phyloP scores from a whole-genome alignment of 2,329 filamentous ascomycete species.

The Myriosclerotinia scirpicola region DNA sequence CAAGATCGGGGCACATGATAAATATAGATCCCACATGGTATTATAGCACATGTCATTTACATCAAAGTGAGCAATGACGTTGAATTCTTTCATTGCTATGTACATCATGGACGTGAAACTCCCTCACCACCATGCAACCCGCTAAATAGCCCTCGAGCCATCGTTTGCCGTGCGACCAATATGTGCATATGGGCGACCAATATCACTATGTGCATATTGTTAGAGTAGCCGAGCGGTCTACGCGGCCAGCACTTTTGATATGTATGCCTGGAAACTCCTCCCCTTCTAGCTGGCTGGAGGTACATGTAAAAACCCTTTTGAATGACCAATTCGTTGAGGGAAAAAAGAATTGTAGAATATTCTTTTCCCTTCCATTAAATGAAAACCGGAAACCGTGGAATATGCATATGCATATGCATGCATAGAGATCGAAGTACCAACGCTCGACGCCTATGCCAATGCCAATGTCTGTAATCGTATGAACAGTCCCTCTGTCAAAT shows the following conservation, averaged over 20 bases:
- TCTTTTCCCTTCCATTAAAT: not conserved
- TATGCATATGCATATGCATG: not conserved
- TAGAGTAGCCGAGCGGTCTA: too few relatives aligned
- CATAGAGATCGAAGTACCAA: not conserved
- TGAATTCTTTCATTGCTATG: slow-evolving; percentile 2
- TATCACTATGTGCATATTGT: too few relatives aligned
- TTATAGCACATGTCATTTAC: not conserved
- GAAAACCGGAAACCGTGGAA: not conserved
- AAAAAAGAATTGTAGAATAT: not conserved
- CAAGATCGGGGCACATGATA: too few relatives aligned
- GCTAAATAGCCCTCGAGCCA: not conserved
- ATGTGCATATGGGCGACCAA: too few relatives aligned
- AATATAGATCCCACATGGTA: not conserved
- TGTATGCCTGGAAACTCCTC: not conserved
- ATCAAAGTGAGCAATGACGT: not conserved
- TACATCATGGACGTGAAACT: not conserved
- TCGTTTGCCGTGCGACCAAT: too few relatives aligned
- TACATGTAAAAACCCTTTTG: not conserved
- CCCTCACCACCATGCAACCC: not conserved
- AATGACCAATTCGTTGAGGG: not conserved
- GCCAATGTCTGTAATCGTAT: not conserved
- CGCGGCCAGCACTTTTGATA: not conserved
- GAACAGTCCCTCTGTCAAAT: not conserved
- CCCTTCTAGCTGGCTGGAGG: too few relatives aligned
- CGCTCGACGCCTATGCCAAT: not conserved